These are phyloP conservation scores for Melampsora abietis-canadensis DNA, from an alignment of 1,284 basidiomycete species.

Conservation along the genomic window DNA sequence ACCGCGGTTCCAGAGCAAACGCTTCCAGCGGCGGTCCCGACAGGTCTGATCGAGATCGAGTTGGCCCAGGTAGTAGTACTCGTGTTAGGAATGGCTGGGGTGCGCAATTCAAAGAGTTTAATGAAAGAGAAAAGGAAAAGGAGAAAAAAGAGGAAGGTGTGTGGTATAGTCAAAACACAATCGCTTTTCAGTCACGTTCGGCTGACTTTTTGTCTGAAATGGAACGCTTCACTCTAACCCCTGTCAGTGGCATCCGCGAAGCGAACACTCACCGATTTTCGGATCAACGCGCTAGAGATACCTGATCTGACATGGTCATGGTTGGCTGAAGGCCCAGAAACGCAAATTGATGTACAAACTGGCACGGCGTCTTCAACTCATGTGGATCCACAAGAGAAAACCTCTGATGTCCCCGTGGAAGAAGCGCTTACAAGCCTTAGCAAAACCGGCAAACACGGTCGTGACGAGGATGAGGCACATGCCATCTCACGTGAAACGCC, in stretches of 20 bases:
- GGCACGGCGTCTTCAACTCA: not conserved
- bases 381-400: not conserved
- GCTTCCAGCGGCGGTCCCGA: not conserved
- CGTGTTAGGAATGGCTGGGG: slow-evolving; percentile 36
- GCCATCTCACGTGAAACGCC: not conserved
- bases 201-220: not conserved
- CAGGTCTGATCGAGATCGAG: not conserved
- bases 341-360: not conserved
- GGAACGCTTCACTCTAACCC: not conserved
- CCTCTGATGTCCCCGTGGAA: not conserved
- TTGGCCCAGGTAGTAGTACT: not conserved
- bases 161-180: not conserved
- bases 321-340: slow-evolving; percentile 44
- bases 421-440: not conserved
- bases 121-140: slow-evolving; percentile 13
- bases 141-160: slow-evolving; percentile 19
- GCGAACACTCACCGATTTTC: slow-evolving; percentile 89
- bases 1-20: slow-evolving; percentile 9
- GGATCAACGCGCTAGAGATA: slow-evolving; percentile 82
- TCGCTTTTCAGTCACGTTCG: not conserved
- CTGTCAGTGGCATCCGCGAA: slow-evolving; percentile 56
- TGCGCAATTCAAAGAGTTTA: slow-evolving; percentile 32
- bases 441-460: slow-evolving; percentile 13
- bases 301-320: slow-evolving; percentile 56
- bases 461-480: slow-evolving; percentile 9